These are phyloP conservation scores for Monilinia vaccinii-corymbosi DNA, from an alignment of 2,329 filamentous ascomycete genomes.

Conservation along the genomic window DNA sequence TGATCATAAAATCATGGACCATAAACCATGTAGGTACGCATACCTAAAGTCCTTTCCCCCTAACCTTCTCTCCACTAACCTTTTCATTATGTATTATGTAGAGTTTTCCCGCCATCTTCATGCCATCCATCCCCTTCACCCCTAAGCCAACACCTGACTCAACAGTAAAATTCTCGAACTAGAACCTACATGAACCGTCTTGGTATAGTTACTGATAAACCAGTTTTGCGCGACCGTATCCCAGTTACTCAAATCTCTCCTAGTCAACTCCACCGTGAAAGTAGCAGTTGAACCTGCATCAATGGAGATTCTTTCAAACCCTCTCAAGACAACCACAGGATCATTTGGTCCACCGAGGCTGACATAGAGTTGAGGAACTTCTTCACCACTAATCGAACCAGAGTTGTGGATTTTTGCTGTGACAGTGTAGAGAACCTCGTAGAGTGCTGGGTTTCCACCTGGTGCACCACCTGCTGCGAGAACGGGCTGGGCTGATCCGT, in stretches of 20 bases:
- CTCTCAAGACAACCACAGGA: constrained; percentile 57
- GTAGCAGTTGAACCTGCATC: constrained; percentile 55
- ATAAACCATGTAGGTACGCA: neutral
- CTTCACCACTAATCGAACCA: constrained; percentile 42
- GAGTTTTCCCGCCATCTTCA: neutral
- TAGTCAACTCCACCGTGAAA: constrained; percentile 61
- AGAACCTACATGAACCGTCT: constrained; percentile 28
- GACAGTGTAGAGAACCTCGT: constrained; percentile 46
- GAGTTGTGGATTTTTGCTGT: constrained; percentile 47
- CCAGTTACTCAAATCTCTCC: constrained; percentile 85
- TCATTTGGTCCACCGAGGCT: constrained; percentile 72
- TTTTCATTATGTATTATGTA: neutral
- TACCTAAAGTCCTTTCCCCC: neutral
- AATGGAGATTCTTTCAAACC: constrained; percentile 71
- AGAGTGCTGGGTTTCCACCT: constrained; percentile 46
- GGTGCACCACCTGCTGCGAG: constrained; percentile 41
- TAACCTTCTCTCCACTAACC: neutral
- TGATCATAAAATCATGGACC: too few relatives aligned
- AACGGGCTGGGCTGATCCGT: constrained; percentile 38
- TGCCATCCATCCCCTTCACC: too few relatives aligned
- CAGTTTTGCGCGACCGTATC: constrained; percentile 74
- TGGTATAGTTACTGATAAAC: constrained; percentile 38
- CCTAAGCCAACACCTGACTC: constrained; percentile 16
- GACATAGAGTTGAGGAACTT: constrained; percentile 60
- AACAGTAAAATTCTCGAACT: constrained; percentile 28